A percentile compares a stretch with the other conserved stretches of the same genome.
These are phyloP conservation scores for Carex pumila DNA, from an alignment of 176 grass and related monocot genomes.

Conservation along the genomic window DNA sequence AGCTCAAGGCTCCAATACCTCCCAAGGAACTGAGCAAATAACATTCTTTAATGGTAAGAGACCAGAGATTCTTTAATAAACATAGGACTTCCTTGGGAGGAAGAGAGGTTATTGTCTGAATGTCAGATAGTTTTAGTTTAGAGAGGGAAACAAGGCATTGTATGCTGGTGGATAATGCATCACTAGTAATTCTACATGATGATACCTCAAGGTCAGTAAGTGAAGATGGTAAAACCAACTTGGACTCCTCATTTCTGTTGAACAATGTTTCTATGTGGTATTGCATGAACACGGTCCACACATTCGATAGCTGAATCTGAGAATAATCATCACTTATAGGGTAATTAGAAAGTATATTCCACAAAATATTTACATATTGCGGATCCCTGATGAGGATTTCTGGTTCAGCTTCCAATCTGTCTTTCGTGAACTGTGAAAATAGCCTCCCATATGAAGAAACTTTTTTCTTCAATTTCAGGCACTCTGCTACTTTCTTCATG, in stretches of 20 bases:
- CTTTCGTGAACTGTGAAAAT: too few relatives aligned
- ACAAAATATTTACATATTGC: too few relatives aligned
- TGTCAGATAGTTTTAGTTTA: not conserved
- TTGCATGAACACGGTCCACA: too few relatives aligned
- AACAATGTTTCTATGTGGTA: too few relatives aligned
- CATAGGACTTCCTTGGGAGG: not conserved
- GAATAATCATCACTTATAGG: too few relatives aligned
- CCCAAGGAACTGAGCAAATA: not conserved
- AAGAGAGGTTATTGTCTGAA: not conserved
- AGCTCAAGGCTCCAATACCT: not conserved
- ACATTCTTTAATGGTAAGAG: not conserved
- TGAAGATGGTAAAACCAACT: not conserved
- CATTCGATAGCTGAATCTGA: too few relatives aligned
- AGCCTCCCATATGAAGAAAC: too few relatives aligned
- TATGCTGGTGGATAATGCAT: not conserved
- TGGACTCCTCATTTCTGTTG: not conserved
- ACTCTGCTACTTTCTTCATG: not conserved
- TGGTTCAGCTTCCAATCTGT: too few relatives aligned
- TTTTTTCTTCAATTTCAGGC: too few relatives aligned
- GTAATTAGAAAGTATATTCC: too few relatives aligned
- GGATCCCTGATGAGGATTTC: too few relatives aligned
- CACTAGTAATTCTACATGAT: not conserved
- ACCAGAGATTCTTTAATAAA: not conserved
- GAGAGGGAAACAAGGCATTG: not conserved
- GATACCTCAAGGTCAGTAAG: not conserved